Evolutionary conservation across 2,329 filamentous ascomycete genomes (phyloP).

Genomic region (Didymella lethalis): DNA sequence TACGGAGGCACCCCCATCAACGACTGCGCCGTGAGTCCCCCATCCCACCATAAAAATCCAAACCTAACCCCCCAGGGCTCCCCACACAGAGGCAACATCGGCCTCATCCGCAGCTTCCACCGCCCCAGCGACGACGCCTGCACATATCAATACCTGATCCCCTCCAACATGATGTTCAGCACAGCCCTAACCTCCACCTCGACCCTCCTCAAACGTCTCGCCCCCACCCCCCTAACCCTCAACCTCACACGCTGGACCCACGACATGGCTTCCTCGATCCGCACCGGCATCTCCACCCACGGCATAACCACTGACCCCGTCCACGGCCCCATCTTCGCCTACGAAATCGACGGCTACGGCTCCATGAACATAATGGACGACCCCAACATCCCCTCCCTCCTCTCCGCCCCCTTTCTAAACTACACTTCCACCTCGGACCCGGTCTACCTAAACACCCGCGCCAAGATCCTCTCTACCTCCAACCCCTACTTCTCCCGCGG

Average conservation of each 20-base stretch:
- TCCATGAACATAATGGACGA: constrained; percentile 71
- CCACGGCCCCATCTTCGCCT: constrained; percentile 55
- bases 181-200: constrained; percentile 64
- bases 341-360: constrained; percentile 58
- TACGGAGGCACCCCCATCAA: constrained; percentile 60
- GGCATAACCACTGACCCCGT: constrained; percentile 49
- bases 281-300: constrained; percentile 54
- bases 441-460: constrained; percentile 56
- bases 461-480: constrained; percentile 51
- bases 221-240: constrained; percentile 23
- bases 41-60: background rate
- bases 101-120: constrained; percentile 59
- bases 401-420: constrained; percentile 69
- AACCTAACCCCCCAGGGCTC: constrained; percentile 42
- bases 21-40: constrained; percentile 51
- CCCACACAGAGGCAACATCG: constrained; percentile 57
- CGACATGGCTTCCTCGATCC: constrained; percentile 58
- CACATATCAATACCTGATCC: constrained; percentile 60
- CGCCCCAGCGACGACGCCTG: constrained; percentile 60
- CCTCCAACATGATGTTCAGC: constrained; percentile 74
- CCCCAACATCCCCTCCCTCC: constrained; percentile 72
- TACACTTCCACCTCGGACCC: constrained; percentile 55
- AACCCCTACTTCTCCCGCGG: constrained; percentile 61
- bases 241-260: constrained; percentile 64
- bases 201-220: constrained; percentile 60